Percentiles rank a stretch among this genome's conserved stretches.
These are phyloP conservation scores for Phylloporus scabripes DNA, from an alignment of 768 basidiomycete species.

Conservation along the genomic window DNA sequence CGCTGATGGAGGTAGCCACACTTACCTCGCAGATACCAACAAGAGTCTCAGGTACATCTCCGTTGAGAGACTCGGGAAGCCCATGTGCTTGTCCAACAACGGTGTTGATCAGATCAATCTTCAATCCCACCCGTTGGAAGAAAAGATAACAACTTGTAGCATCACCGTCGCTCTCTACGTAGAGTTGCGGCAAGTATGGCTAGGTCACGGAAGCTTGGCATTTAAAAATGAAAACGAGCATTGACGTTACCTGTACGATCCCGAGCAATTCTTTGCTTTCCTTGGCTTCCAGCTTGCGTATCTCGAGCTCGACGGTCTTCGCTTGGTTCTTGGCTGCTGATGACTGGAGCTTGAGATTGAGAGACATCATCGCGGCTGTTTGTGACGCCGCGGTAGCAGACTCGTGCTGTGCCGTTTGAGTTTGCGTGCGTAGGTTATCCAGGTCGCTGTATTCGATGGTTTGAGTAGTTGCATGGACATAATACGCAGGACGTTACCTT, in stretches of 20 bases:
- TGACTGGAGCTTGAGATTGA: constrained; percentile 92
- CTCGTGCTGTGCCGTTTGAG: constrained; percentile 78
- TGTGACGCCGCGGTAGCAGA: constrained; percentile 81
- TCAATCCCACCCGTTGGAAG: constrained; percentile 84
- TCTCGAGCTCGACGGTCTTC: constrained; percentile 82
- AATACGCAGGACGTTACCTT: constrained; percentile 40
- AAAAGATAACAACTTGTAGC: constrained; percentile 87
- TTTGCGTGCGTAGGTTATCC: constrained; percentile 75
- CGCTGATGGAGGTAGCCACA: neutral
- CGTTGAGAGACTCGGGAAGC: constrained; percentile 80
- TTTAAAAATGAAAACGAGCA: neutral
- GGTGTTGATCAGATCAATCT: constrained; percentile 80
- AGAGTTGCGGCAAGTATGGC: constrained; percentile 90
- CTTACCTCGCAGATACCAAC: constrained; percentile 93
- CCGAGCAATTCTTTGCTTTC: constrained; percentile 75
- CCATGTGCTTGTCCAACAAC: constrained; percentile 79
- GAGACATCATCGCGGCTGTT: constrained; percentile 87
- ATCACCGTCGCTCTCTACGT: constrained; percentile 83
- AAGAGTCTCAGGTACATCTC: constrained; percentile 73
- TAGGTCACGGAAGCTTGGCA: constrained; percentile 25
- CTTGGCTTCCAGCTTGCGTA: constrained; percentile 76
- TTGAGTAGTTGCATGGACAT: constrained; percentile 6
- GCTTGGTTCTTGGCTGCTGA: constrained; percentile 88
- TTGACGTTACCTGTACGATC: constrained; percentile 66
- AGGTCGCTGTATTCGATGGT: constrained; percentile 59